A percentile compares a stretch with the other conserved stretches of the same genome.
phyloP scores from a whole-genome alignment of 495 filamentous ascomycete species.

The Pseudomonodictys pantanalensis region DNA sequence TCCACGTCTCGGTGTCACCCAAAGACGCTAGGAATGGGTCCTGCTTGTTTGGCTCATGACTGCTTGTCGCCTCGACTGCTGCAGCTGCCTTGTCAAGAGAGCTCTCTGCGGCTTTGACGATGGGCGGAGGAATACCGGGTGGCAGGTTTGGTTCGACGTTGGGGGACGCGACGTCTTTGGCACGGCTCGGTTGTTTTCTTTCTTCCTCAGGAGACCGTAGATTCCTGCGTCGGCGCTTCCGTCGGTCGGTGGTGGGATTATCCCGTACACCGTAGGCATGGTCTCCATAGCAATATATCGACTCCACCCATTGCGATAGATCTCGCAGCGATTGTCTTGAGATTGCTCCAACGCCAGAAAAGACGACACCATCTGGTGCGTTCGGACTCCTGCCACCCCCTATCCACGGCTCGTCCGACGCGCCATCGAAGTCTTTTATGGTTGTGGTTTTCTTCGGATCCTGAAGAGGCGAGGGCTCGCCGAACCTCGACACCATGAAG shows the following conservation, averaged over 20 bases:
- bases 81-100: slow-evolving; percentile 28
- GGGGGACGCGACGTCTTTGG: neutral
- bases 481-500: slow-evolving; percentile 81
- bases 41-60: neutral
- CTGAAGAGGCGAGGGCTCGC: slow-evolving; percentile 47
- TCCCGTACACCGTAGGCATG: slow-evolving; percentile 77
- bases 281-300: slow-evolving; percentile 72
- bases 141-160: neutral
- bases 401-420: slow-evolving; percentile 57
- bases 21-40: slow-evolving; percentile 18
- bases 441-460: slow-evolving; percentile 2
- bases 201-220: slow-evolving; percentile 2
- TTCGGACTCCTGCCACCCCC: slow-evolving; percentile 60
- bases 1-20: slow-evolving; percentile 36
- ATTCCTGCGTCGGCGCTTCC: slow-evolving; percentile 32
- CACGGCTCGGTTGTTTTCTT: neutral
- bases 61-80: slow-evolving; percentile 19
- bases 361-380: slow-evolving; percentile 76
- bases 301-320: slow-evolving; percentile 79
- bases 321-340: slow-evolving; percentile 61
- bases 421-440: neutral
- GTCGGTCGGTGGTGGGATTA: slow-evolving; percentile 58
- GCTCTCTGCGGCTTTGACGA: slow-evolving; percentile 33
- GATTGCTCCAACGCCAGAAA: slow-evolving; percentile 71
- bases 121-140: slow-evolving; percentile 37